Evolutionary conservation across 805 yeast species (phyloP), one percentile per base, ranked within the genome.

Genomic region (Kazachstania viticola): DNA sequence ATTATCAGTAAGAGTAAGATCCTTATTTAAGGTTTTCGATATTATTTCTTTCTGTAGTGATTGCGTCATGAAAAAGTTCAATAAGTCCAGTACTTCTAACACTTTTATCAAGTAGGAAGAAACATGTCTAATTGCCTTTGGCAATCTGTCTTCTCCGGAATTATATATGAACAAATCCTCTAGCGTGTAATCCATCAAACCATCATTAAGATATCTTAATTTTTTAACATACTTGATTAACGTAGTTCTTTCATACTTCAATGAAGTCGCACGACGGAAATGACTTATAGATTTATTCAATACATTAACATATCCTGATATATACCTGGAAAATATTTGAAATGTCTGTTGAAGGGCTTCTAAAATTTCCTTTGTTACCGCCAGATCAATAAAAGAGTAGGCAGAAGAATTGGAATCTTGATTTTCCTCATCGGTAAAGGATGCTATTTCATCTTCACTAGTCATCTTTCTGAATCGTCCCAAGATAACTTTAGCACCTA

Each of bases 161-260:
- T 19, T 26, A n/a, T 31, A 18, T 6, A 42, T 34, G 18, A 36
- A 34, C 3, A 17, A 4, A 11, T 29, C 18, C 4, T 25, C 7
- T 11, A 33, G 12, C 11, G 25, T 17, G 14, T 29, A 33, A 8
- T 26, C 32, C 9, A 36, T 19, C 19, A 55, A 34, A 11, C 44
- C 37, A 22, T 56, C 58, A 31, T 52, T 51, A 29, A 50, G 42
- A 27, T 48, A 56, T 35, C 61, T 43, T 23, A 56, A 28, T 33
- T 56, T 56, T 43, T 56, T 56, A 12, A 56, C 60, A 30, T 40
- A 51, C 34, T 56, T 56, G 35, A 56, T 56, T 35, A 56, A 35
- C 9, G 49, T 43, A 11, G 51, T 48, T 35, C 61, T 46, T 31
- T 54, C 60, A 30, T 49, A 53, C 27, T 52, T 46, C 21, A 55